Percentiles rank a stretch among this genome's conserved stretches.
phyloP scores from a whole-genome alignment of 352 stramenopile genomes.

The Phytophthora pisi region DNA sequence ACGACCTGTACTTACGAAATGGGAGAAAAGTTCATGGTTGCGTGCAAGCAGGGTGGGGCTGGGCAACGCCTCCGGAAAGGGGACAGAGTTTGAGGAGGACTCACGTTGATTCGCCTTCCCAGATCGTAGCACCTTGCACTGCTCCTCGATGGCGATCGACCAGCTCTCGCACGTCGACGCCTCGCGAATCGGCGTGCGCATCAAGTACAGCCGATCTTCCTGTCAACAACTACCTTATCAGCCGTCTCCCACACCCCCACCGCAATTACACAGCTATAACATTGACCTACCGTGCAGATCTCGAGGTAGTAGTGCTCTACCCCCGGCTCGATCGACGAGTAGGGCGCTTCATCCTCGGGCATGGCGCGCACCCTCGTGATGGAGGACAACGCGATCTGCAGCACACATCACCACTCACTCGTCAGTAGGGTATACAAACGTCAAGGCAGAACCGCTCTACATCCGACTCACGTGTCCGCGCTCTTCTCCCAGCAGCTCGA shows the following conservation, averaged over 20 bases:
- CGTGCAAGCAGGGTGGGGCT: slow-evolving; percentile 74
- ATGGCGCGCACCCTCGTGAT: slow-evolving; percentile 80
- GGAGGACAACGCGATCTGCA: slow-evolving; percentile 60
- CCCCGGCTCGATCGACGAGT: slow-evolving; percentile 53
- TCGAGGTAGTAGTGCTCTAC: slow-evolving; percentile 85
- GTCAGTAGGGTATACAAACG: background rate
- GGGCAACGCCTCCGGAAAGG: slow-evolving; percentile 52
- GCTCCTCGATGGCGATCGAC: slow-evolving; percentile 84
- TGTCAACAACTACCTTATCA: slow-evolving; percentile 14
- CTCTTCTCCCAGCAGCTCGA: slow-evolving; percentile 82
- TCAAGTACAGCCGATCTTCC: slow-evolving; percentile 78
- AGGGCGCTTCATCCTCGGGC: slow-evolving; percentile 70
- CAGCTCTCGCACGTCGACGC: slow-evolving; percentile 86
- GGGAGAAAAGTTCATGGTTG: slow-evolving; percentile 80
- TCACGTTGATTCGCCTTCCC: slow-evolving; percentile 64
- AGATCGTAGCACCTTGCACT: slow-evolving; percentile 71
- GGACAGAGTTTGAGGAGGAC: slow-evolving; percentile 30
- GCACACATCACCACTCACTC: background rate
- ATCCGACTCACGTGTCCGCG: slow-evolving; percentile 55
- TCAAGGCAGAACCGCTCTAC: background rate
- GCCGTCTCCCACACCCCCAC: background rate
- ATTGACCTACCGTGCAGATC: slow-evolving; percentile 62
- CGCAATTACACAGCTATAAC: background rate
- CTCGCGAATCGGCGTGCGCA: slow-evolving; percentile 68
- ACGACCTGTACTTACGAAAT: slow-evolving; percentile 72